These are phyloP conservation scores for Penicillium herquei DNA, from an alignment of 495 filamentous ascomycete genomes.

Conservation along the genomic window DNA sequence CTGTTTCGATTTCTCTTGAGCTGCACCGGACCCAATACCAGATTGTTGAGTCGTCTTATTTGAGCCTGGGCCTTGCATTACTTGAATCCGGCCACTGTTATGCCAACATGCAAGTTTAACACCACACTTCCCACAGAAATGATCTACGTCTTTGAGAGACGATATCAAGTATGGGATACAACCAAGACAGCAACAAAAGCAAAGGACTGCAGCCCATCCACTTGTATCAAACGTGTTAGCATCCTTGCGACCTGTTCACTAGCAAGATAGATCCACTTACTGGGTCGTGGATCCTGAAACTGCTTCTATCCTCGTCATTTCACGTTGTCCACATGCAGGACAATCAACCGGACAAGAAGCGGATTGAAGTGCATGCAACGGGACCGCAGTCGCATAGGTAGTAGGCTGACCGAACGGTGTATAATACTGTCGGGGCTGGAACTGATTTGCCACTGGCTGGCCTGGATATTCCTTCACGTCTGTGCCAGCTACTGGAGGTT, in stretches of 20 bases:
- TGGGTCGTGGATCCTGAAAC: constrained; percentile 50
- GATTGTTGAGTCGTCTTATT: not conserved
- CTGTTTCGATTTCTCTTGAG: not conserved
- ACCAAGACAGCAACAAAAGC: constrained; percentile 48
- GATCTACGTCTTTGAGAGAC: constrained; percentile 51
- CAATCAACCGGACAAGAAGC: constrained; percentile 49
- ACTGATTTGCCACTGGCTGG: constrained; percentile 12
- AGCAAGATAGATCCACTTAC: constrained; percentile 28
- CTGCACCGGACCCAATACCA: not conserved
- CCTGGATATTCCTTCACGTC: constrained; percentile 20
- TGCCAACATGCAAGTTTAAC: constrained; percentile 50
- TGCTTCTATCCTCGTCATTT: constrained; percentile 43
- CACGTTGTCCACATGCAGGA: constrained; percentile 44
- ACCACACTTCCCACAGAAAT: constrained; percentile 51
- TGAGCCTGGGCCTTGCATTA: constrained; percentile 28
- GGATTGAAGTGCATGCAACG: constrained; percentile 31
- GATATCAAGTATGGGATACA: constrained; percentile 54
- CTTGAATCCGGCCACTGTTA: constrained; percentile 47
- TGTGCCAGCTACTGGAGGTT: not conserved
- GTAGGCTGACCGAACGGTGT: constrained; percentile 24
- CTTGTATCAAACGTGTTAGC: constrained; percentile 27
- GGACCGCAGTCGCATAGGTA: constrained; percentile 28
- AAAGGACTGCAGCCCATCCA: constrained; percentile 48
- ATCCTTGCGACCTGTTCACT: not conserved
- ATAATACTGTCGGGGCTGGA: constrained; percentile 17